Percentiles rank a stretch among this genome's conserved stretches.
phyloP scores from a whole-genome alignment of 2,329 filamentous ascomycete genomes.

The Cryphonectria carpinicola region DNA sequence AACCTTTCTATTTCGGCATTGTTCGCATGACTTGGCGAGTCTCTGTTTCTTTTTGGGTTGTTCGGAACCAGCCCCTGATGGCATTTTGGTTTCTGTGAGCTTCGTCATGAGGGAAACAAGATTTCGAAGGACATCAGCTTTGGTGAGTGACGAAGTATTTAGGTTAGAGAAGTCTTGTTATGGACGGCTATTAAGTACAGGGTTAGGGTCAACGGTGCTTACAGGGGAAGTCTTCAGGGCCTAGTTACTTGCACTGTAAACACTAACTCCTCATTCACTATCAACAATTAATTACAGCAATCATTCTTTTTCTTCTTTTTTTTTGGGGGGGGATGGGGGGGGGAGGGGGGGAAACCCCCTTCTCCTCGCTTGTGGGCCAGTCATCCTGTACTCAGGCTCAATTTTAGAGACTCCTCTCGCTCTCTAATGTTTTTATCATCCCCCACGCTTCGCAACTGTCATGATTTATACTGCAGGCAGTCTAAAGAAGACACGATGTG shows the following conservation, averaged over 20 bases:
- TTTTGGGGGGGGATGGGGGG: no score
- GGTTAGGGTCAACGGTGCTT: background rate
- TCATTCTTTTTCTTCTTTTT: no score
- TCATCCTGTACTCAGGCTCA: background rate
- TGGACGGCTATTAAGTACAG: no score
- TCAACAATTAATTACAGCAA: background rate
- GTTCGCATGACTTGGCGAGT: slow-evolving; percentile 18
- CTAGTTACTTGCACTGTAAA: no score
- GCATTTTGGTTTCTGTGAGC: background rate
- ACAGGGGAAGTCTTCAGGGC: background rate
- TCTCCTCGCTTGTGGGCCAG: no score
- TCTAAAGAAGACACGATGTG: no score
- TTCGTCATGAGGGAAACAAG: background rate
- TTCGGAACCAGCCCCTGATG: background rate
- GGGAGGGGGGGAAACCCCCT: no score
- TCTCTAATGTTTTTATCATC: background rate
- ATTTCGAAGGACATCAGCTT: background rate
- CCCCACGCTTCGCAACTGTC: background rate
- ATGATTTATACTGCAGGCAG: no score
- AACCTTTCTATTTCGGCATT: slow-evolving; percentile 17
- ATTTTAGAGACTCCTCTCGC: background rate
- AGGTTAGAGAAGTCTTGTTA: background rate
- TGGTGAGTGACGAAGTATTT: background rate
- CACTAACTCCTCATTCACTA: background rate
- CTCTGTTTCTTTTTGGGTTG: slow-evolving; percentile 1